Evolutionary conservation across 2,329 filamentous ascomycete genomes (phyloP).

Genomic region (Diaporthe longicolla): DNA sequence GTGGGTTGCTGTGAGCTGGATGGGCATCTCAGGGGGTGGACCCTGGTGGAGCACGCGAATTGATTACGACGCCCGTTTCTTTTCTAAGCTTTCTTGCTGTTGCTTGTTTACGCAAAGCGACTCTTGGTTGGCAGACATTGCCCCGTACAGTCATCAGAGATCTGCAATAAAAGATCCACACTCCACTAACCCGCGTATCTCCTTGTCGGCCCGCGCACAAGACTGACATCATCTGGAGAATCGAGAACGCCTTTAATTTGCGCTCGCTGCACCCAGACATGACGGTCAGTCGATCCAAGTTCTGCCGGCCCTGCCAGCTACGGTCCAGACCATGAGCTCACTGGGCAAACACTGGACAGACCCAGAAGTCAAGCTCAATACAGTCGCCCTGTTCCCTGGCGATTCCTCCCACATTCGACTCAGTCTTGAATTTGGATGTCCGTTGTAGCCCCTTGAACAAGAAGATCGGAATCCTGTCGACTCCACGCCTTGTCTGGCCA

Average conservation of each 20-base stretch:
- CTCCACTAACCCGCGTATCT: slow-evolving; percentile 9
- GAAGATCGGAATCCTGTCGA: slow-evolving; percentile 22
- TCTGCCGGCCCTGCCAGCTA: background rate
- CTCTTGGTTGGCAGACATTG: slow-evolving; percentile 17
- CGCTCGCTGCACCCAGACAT: slow-evolving; percentile 3
- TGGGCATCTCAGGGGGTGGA: slow-evolving; percentile 26
- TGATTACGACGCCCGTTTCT: slow-evolving; percentile 31
- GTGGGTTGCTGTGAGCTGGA: slow-evolving; percentile 19
- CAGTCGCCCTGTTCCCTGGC: slow-evolving; percentile 10
- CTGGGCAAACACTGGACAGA: background rate
- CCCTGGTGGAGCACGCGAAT: slow-evolving; percentile 9
- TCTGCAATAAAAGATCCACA: slow-evolving; percentile 15
- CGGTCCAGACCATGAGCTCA: background rate
- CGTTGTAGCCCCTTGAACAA: background rate
- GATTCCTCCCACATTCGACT: background rate
- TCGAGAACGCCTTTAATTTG: slow-evolving; percentile 28
- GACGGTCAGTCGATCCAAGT: slow-evolving; percentile 10
- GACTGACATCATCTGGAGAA: slow-evolving; percentile 24
- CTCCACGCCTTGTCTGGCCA: slow-evolving; percentile 19
- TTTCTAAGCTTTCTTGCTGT: slow-evolving; percentile 19
- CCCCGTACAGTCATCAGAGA: slow-evolving; percentile 6
- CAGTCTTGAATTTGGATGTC: slow-evolving; percentile 19
- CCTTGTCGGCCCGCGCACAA: slow-evolving; percentile 19
- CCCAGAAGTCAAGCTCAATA: slow-evolving; percentile 10
- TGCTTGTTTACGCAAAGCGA: slow-evolving; percentile 1